Conservation (phyloP, 495 filamentous ascomycete species). For the Pyrenula massariospora region DNA sequence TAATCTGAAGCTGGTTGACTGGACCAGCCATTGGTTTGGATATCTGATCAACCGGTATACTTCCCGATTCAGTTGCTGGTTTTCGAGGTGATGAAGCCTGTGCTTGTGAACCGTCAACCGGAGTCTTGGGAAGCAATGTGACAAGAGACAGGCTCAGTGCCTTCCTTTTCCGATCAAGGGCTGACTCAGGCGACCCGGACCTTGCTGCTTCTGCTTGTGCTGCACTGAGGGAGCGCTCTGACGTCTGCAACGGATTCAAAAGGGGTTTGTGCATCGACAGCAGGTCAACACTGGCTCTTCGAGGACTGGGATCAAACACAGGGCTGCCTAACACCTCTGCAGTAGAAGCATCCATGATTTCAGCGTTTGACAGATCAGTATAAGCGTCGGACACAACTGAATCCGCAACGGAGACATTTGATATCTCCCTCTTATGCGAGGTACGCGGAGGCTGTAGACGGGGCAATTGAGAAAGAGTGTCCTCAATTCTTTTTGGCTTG, state of each 20-base stretch:
- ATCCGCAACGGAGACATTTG: constrained; percentile 8
- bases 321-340: constrained; percentile 11
- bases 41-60: background rate
- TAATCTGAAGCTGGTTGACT: background rate
- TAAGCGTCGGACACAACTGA: constrained; percentile 12
- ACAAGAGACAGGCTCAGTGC: background rate
- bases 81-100: background rate
- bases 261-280: background rate
- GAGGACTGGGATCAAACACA: constrained; percentile 2
- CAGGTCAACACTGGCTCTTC: background rate
- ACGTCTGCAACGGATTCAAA: background rate
- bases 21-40: background rate
- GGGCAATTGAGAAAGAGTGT: background rate
- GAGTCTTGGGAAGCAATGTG: background rate
- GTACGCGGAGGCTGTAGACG: background rate
- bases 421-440: constrained; percentile 5
- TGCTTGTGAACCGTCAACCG: background rate
- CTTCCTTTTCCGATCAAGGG: background rate
- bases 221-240: background rate
- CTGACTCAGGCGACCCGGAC: background rate
- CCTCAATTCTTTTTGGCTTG: background rate
- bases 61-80: background rate
- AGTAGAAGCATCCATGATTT: constrained; percentile 11
- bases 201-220: background rate
- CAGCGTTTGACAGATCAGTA: constrained; percentile 16